A percentile compares a stretch with the other conserved stretches of the same genome.
phyloP scores from a whole-genome alignment of 768 basidiomycete species.

The Amanita polypyramis region DNA sequence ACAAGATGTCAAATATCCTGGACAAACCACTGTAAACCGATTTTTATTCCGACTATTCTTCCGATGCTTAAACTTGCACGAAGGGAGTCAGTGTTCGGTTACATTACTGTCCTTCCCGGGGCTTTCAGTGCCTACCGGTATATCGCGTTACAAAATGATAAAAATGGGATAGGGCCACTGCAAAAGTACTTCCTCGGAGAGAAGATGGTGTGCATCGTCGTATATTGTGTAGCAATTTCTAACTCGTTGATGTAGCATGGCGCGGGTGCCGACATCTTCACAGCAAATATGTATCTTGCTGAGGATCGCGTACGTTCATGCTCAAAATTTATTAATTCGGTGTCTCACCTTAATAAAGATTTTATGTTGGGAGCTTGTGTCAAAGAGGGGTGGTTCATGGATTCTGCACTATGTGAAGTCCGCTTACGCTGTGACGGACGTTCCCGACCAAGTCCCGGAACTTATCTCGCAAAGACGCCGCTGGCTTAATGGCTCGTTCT shows the following conservation, averaged over 20 bases:
- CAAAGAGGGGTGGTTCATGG: slow-evolving; percentile 88
- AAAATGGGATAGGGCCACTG: slow-evolving; percentile 73
- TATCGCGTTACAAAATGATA: slow-evolving; percentile 85
- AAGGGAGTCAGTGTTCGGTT: slow-evolving; percentile 80
- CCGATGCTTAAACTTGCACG: background rate
- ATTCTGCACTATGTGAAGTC: slow-evolving; percentile 94
- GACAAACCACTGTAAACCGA: slow-evolving; percentile 68
- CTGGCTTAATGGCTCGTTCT: slow-evolving; percentile 98
- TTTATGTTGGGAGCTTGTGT: slow-evolving; percentile 94
- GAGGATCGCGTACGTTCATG: slow-evolving; percentile 58
- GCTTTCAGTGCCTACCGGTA: slow-evolving; percentile 91
- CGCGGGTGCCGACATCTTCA: slow-evolving; percentile 83
- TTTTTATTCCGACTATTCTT: background rate
- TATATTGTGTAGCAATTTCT: background rate
- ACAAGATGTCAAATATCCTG: slow-evolving; percentile 89
- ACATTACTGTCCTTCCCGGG: slow-evolving; percentile 89
- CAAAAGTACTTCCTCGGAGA: slow-evolving; percentile 98
- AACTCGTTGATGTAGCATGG: slow-evolving; percentile 41
- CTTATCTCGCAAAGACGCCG: slow-evolving; percentile 90
- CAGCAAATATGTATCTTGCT: slow-evolving; percentile 93
- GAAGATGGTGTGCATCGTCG: slow-evolving; percentile 53
- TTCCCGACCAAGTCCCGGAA: slow-evolving; percentile 91
- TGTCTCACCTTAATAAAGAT: slow-evolving; percentile 36
- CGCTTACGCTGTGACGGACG: slow-evolving; percentile 87
- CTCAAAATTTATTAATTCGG: background rate